phyloP scores from a whole-genome alignment of 2,329 filamentous ascomycete genomes.

The Cytospora leucostoma region DNA sequence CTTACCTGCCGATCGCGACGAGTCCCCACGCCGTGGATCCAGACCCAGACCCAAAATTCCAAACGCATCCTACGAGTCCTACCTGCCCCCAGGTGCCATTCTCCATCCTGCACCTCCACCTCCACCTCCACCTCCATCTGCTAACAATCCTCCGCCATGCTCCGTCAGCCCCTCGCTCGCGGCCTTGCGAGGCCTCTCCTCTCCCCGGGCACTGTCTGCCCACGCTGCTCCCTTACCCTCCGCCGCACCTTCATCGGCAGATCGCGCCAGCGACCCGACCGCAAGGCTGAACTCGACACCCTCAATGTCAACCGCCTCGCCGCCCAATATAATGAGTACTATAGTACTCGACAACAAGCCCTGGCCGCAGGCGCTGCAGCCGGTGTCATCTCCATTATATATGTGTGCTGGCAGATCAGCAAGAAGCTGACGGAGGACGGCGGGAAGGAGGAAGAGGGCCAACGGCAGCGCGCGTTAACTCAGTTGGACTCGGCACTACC shows the following conservation, averaged over 20 bases:
- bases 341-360: conserved; percentile 53
- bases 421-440: conserved; percentile 36
- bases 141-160: conserved; percentile 32
- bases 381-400: conserved; percentile 52
- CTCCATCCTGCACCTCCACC: background rate
- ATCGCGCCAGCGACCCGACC: conserved; percentile 26
- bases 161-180: conserved; percentile 34
- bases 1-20: too few species aligned
- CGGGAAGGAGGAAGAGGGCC: background rate
- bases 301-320: conserved; percentile 54
- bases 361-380: conserved; percentile 53
- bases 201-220: conserved; percentile 11
- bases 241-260: conserved; percentile 41
- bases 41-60: background rate
- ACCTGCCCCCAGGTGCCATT: background rate
- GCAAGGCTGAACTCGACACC: conserved; percentile 46
- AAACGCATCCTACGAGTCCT: too few species aligned
- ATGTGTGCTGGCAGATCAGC: conserved; percentile 55
- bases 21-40: too few species aligned
- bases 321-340: conserved; percentile 49
- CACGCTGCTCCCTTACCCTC: conserved; percentile 20
- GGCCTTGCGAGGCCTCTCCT: conserved; percentile 29
- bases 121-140: background rate
- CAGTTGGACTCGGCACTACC: conserved; percentile 48
- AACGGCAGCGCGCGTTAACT: conserved; percentile 13